Conservation (phyloP, 2,329 filamentous ascomycete species). For the Fusarium sp. region DNA sequence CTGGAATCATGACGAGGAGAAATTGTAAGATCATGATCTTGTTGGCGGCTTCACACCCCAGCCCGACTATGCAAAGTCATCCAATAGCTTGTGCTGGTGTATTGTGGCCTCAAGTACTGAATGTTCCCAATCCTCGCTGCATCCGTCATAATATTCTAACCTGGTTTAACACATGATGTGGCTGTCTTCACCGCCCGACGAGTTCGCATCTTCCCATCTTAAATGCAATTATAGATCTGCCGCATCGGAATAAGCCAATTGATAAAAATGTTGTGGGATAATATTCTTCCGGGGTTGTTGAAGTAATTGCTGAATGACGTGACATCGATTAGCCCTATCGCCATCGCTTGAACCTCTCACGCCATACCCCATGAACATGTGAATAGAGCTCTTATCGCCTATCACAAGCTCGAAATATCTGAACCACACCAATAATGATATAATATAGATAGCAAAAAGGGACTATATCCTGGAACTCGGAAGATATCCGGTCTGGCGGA, state of each 20-base stretch:
- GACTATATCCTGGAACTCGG: too few relatives aligned
- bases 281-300: background rate
- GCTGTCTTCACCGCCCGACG: background rate
- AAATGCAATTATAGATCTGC: background rate
- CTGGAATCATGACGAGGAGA: background rate
- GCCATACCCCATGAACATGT: background rate
- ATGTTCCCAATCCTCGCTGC: background rate
- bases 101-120: background rate
- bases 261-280: accelerated
- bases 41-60: background rate
- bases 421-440: background rate
- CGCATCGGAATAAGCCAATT: background rate
- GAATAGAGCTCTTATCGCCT: background rate
- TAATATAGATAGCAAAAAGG: background rate
- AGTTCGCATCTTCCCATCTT: background rate
- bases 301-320: background rate
- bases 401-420: background rate
- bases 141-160: background rate
- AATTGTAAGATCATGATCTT: background rate
- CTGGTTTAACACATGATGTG: too few relatives aligned
- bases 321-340: background rate
- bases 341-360: background rate
- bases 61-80: background rate
- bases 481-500: background rate
- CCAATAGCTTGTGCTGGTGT: background rate